phyloP scores from a whole-genome alignment of 176 grass and related monocot species.

The Urochloa ruziziensis region DNA sequence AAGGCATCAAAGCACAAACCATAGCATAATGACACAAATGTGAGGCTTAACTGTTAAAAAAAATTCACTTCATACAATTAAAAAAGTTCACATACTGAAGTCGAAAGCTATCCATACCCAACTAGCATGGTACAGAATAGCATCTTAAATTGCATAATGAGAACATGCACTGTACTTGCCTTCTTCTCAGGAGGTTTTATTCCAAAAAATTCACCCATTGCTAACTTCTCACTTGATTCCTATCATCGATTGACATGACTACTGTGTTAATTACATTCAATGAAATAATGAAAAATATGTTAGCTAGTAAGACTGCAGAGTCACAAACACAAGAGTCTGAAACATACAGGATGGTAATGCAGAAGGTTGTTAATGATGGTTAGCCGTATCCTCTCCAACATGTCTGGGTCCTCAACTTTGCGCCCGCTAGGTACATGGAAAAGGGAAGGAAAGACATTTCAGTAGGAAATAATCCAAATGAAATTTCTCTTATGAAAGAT shows the following conservation, averaged over 20 bases:
- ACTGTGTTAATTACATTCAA: slow-evolving; percentile 13
- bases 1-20: neutral
- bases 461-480: neutral
- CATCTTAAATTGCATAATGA: slow-evolving; percentile 22
- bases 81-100: neutral
- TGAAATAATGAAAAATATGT: slow-evolving; percentile 4
- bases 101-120: neutral
- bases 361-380: slow-evolving; percentile 99
- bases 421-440: slow-evolving; percentile 60
- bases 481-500: neutral
- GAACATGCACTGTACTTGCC: slow-evolving; percentile 41
- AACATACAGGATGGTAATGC: slow-evolving; percentile 91
- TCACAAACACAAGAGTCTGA: slow-evolving; percentile 23
- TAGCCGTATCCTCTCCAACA: slow-evolving; percentile 88
- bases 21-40: slow-evolving; percentile 1
- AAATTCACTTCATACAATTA: neutral
- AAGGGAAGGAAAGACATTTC: slow-evolving; percentile 5
- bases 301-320: neutral
- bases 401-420: slow-evolving; percentile 92
- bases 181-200: slow-evolving; percentile 87
- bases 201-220: slow-evolving; percentile 98
- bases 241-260: slow-evolving; percentile 18
- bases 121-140: neutral
- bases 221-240: slow-evolving; percentile 97
- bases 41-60: neutral